Base-by-base conservation (phyloP, 306 rosid genomes). In the Biancaea sappan region DNA sequence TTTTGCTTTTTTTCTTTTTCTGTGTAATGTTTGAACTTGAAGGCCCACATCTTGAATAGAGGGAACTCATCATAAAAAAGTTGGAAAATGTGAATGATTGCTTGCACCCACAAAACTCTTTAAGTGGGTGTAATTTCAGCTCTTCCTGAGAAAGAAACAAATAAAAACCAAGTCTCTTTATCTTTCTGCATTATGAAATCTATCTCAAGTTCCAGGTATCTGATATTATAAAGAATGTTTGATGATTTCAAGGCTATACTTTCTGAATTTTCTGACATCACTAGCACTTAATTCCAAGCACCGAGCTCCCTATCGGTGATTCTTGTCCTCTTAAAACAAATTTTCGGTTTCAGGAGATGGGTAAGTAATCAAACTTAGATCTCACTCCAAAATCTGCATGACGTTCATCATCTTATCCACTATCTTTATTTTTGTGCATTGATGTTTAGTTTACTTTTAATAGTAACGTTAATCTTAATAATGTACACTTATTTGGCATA, bases 1-100 rank as follows among this genome's bases (percentile, higher is more conserved):
- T 24, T 32, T 32, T n/a, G n/a, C 22, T 60, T 6, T 34, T 22
- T 18, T 60, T 10, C 66, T 69, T 73, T 84, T 79, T 73, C 71
- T 35, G 56, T 79, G 48, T 77, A 79, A 62, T 83, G 64, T 71
- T 53, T 62, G 40, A n/a, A 46, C 56, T 72, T 70, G 26, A 24
- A 65, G 87, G 72, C 86, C 89, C 92, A 82, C 91, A 75, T 43
- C 46, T 32, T 68, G 74, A 62, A 74, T 28, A 77, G 84, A 79
- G 52, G 73, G 75, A 78, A 81, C 75, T 66, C 73, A 88, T 88
- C 71, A 81, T 82, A 70, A 63, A 34, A 38, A 50, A 69, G 78
- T 63, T 58, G 76, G 16, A 22, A 58, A 79, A 28, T 40, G 25
- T 72, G 86, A 72, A 85, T 72, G 84, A 87, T 82, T 77, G 75